phyloP scores from a whole-genome alignment of 768 basidiomycete species.

The Lentinula lateritia region DNA sequence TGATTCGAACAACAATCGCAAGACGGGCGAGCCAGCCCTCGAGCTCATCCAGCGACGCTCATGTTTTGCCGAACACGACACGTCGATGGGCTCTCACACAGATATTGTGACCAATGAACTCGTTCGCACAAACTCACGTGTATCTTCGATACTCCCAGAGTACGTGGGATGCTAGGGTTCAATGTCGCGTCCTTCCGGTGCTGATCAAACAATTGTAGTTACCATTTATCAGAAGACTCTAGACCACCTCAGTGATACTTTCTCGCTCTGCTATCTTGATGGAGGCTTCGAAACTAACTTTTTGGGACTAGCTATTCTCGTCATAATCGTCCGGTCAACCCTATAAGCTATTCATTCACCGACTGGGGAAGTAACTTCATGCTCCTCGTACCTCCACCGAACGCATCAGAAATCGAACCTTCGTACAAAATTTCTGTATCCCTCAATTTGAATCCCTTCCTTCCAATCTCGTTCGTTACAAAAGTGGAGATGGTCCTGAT shows the following conservation, averaged over 20 bases:
- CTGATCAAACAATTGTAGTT: neutral
- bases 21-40: too few species aligned
- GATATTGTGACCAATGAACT: neutral
- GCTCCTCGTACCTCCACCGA: constrained; percentile 29
- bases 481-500: constrained; percentile 23
- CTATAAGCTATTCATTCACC: constrained; percentile 34
- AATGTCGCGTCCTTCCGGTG: neutral
- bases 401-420: constrained; percentile 20
- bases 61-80: neutral
- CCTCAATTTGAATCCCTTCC: constrained; percentile 40
- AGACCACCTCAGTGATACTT: constrained; percentile 5
- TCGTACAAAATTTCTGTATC: constrained; percentile 36
- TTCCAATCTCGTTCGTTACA: constrained; percentile 39
- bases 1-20: too few species aligned
- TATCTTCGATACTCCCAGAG: constrained; percentile 6
- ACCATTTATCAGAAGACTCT: neutral
- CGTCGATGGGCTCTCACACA: neutral
- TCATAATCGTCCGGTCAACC: constrained; percentile 21
- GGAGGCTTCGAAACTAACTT: neutral
- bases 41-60: neutral
- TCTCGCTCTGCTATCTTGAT: neutral
- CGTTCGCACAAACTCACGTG: neutral
- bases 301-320: constrained; percentile 2
- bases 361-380: constrained; percentile 26
- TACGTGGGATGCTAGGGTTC: neutral